Evolutionary conservation across 2,329 filamentous ascomycete genomes (phyloP).

Genomic region (Dactylellina leptospora): DNA sequence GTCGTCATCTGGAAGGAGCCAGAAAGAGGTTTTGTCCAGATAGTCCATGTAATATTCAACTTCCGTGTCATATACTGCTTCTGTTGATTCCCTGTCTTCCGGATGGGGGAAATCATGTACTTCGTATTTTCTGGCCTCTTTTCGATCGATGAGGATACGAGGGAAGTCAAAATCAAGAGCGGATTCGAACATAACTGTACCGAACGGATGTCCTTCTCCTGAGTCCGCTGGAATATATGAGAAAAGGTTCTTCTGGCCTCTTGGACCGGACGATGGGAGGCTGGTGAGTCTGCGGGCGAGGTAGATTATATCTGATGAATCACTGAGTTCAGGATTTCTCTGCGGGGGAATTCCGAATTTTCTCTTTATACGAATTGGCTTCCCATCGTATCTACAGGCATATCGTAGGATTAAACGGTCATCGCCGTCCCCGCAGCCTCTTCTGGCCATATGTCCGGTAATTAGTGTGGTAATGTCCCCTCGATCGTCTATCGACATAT

Average conservation of each 20-base stretch:
- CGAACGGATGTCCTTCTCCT: background rate
- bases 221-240: background rate
- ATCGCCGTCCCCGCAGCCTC: background rate
- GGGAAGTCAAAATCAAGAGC: slow-evolving; percentile 3
- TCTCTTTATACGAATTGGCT: background rate
- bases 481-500: slow-evolving; percentile 15
- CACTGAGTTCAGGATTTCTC: background rate
- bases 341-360: background rate
- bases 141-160: slow-evolving; percentile 7
- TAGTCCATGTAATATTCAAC: background rate
- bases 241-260: background rate
- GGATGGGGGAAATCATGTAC: background rate
- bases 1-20: background rate
- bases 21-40: slow-evolving; percentile 1
- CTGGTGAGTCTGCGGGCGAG: background rate
- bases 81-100: background rate
- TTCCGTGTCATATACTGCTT: background rate
- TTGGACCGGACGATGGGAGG: slow-evolving; percentile 5
- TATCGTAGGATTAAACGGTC: slow-evolving; percentile 8
- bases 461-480: slow-evolving; percentile 15
- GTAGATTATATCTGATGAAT: background rate
- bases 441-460: slow-evolving; percentile 3
- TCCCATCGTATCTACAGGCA: slow-evolving; percentile 5
- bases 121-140: background rate
- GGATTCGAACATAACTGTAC: background rate